These are phyloP conservation scores for Pythium biforme DNA, from an alignment of 352 stramenopile species.

Conservation along the genomic window DNA sequence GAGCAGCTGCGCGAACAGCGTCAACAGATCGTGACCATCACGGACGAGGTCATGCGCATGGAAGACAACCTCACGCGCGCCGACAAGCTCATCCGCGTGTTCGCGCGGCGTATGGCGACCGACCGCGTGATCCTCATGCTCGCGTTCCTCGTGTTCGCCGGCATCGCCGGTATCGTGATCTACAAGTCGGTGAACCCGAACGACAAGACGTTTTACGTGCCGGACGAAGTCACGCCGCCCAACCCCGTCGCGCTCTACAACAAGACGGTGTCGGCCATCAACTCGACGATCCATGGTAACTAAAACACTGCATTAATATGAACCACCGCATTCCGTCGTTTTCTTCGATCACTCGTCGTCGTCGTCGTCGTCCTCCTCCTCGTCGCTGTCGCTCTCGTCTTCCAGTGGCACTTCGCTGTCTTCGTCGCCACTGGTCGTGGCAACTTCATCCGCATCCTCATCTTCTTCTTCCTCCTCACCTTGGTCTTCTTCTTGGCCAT, in stretches of 20 bases:
- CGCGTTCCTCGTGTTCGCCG: constrained; percentile 75
- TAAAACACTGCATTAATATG: background rate
- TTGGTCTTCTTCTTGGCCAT: constrained; percentile 32
- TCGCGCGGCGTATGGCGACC: constrained; percentile 79
- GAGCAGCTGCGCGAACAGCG: constrained; percentile 77
- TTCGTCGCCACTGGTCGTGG: constrained; percentile 10
- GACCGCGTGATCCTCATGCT: constrained; percentile 81
- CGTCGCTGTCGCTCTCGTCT: constrained; percentile 25
- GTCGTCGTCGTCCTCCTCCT: constrained; percentile 13
- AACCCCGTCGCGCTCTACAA: constrained; percentile 76
- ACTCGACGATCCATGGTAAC: constrained; percentile 42
- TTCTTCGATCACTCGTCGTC: constrained; percentile 4
- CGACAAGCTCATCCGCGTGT: constrained; percentile 79
- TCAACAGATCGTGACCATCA: constrained; percentile 86
- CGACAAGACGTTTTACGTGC: constrained; percentile 81
- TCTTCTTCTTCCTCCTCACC: constrained; percentile 23
- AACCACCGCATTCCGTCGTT: background rate
- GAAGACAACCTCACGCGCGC: constrained; percentile 77
- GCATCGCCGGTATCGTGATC: constrained; percentile 78
- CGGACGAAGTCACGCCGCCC: constrained; percentile 80
- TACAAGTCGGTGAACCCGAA: constrained; percentile 81
- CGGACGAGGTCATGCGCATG: constrained; percentile 86
- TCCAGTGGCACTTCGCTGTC: constrained; percentile 20
- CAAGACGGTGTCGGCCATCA: constrained; percentile 64
- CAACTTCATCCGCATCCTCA: constrained; percentile 19